phyloP scores from a whole-genome alignment of 148 eudicot genomes.

The Rhododendron williamsianum region DNA sequence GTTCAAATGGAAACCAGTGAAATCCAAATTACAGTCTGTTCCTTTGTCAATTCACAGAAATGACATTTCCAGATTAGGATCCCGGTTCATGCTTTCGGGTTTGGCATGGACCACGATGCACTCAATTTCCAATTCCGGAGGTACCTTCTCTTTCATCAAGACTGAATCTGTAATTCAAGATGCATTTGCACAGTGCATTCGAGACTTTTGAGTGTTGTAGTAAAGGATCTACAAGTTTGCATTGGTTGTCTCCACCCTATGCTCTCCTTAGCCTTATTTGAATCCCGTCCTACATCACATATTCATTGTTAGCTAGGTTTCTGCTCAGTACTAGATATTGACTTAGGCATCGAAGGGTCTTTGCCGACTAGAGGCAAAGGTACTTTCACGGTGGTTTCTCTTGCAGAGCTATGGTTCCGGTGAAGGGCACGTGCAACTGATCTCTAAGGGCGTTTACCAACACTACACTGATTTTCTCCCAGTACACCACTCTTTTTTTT shows the following conservation, averaged over 20 bases:
- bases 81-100: slow-evolving; percentile 76
- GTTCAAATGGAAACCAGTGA: slow-evolving; percentile 23
- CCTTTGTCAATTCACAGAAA: slow-evolving; percentile 36
- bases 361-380: background rate
- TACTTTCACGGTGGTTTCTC: background rate
- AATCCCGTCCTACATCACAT: background rate
- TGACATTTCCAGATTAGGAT: slow-evolving; percentile 37
- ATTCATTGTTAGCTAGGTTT: background rate
- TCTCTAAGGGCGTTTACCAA: background rate
- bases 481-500: background rate
- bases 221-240: slow-evolving; percentile 53
- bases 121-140: slow-evolving; percentile 73
- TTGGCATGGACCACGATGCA: slow-evolving; percentile 83
- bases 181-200: slow-evolving; percentile 88
- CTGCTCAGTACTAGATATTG: background rate
- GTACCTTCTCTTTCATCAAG: slow-evolving; percentile 84
- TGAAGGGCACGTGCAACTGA: background rate
- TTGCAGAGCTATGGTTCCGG: background rate
- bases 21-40: slow-evolving; percentile 39
- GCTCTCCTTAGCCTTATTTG: slow-evolving; percentile 23
- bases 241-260: slow-evolving; percentile 43
- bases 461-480: background rate
- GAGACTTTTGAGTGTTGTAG: slow-evolving; percentile 73
- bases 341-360: background rate
- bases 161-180: slow-evolving; percentile 71